These are phyloP conservation scores for Vaccinium macrocarpon DNA, from an alignment of 148 eudicot genomes.

Conservation along the genomic window DNA sequence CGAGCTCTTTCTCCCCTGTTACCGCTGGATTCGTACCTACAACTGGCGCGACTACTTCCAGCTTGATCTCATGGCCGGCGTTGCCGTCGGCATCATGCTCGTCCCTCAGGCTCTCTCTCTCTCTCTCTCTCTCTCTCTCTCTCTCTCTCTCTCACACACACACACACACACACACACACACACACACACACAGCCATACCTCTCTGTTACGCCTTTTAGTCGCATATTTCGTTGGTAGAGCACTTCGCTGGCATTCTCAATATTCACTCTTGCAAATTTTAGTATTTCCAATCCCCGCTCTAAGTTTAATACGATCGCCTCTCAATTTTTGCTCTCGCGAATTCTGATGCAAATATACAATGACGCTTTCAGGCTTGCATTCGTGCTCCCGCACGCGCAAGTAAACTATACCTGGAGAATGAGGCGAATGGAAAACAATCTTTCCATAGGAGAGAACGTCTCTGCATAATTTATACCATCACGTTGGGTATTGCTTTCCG, in stretches of 20 bases:
- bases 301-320: no score
- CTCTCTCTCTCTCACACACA: no score
- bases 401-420: no score
- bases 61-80: constrained; percentile 74
- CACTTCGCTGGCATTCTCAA: not conserved
- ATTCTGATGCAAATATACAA: not conserved
- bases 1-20: constrained; percentile 69
- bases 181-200: not conserved
- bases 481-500: no score
- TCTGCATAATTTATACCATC: no score
- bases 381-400: no score
- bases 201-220: not conserved
- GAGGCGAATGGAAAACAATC: no score
- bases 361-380: no score
- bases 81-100: constrained; percentile 94
- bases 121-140: not conserved
- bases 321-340: not conserved
- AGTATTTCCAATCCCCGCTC: not conserved
- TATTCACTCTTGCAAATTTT: not conserved
- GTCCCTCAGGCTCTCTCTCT: constrained; percentile 79
- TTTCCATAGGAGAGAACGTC: no score
- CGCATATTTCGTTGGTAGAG: not conserved
- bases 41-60: constrained; percentile 61
- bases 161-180: no score
- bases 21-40: constrained; percentile 75